Evolutionary conservation across 2,329 filamentous ascomycete species (phyloP), one percentile per base, ranked within the genome.

Genomic region (Furcasterigmium sp.): DNA sequence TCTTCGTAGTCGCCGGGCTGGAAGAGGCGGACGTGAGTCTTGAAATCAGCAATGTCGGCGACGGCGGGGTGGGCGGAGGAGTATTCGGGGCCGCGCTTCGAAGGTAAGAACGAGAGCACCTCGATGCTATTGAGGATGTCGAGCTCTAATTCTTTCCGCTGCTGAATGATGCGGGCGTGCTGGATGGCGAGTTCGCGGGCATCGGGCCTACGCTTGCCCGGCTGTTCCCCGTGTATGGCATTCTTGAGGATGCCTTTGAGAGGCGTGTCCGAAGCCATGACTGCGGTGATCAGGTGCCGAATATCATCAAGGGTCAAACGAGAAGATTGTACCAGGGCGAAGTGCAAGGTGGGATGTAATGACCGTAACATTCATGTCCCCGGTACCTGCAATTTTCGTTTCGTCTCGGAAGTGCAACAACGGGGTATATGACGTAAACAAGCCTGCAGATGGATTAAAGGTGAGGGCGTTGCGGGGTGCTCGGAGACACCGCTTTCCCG

Each of bases 1-100:
- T 87, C 85, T 58, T 95, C 89, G 68, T 94, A 95, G 68, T 98
- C 91, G 42, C 78, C 75, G 1, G 91, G 88, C 59, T 91, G 87
- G 65, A 96, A 97, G 35, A 80, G 73, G 9, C 75, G 68, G 19
- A 97, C 68, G 28, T 80, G 75, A 4, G 70, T 58, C 53, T 83
- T 82, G 65, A 97, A 90, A 42, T 69, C 67, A 30, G 65, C 60
- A 2, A 74, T 74, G 59, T 95, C 89, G 25, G 74, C 60, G 1
- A 74, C 56, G 7, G 80, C 72, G 48, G 75, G 60, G 61, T 60
- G 64, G 2, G 76, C 65, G 8, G 85, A 60, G 13, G 60, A 61
- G 47, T 64, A 49, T 5, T 50, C 37, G 9, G 63, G 45, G 28
- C 41, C 41, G 36, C 60, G 61, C 25, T 57, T 56, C 20, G 62